phyloP scores from a whole-genome alignment of 2,329 filamentous ascomycete species.

The Golovinomyces cichoracearum region DNA sequence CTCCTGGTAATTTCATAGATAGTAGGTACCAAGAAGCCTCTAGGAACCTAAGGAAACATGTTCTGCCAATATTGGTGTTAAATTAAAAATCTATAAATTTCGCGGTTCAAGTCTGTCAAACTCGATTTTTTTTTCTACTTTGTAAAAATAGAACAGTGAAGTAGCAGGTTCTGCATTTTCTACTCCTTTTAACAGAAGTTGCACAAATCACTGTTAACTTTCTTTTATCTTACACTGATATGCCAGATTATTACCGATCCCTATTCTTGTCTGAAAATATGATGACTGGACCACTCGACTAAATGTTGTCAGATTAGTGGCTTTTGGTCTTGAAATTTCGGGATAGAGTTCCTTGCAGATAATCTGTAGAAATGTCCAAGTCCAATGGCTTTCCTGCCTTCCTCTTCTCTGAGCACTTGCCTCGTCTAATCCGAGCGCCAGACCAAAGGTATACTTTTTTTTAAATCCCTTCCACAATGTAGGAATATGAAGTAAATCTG shows the following conservation, averaged over 20 bases:
- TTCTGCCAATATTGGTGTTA: background rate
- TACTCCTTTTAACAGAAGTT: background rate
- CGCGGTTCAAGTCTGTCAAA: background rate
- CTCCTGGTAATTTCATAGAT: too few relatives aligned
- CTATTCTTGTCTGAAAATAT: background rate
- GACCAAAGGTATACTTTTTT: background rate
- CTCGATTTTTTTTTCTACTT: background rate
- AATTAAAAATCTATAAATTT: background rate
- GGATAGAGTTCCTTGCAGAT: background rate
- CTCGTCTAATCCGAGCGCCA: background rate
- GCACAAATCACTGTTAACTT: background rate
- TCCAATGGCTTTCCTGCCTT: background rate
- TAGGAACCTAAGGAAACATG: too few relatives aligned
- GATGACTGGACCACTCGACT: background rate
- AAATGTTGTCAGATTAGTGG: background rate
- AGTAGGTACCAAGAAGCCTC: background rate
- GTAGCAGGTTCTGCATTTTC: background rate
- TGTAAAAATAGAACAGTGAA: background rate
- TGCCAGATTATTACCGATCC: background rate
- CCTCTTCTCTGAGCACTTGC: background rate
- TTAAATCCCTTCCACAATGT: background rate
- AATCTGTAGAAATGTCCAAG: background rate
- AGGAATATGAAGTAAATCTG: background rate
- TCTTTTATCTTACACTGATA: background rate
- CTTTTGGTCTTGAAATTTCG: background rate